Percentiles rank a stretch among this genome's conserved stretches.
Evolutionary conservation across 495 filamentous ascomycete genomes (phyloP).

Genomic region (Penicillium dipodomyicola): DNA sequence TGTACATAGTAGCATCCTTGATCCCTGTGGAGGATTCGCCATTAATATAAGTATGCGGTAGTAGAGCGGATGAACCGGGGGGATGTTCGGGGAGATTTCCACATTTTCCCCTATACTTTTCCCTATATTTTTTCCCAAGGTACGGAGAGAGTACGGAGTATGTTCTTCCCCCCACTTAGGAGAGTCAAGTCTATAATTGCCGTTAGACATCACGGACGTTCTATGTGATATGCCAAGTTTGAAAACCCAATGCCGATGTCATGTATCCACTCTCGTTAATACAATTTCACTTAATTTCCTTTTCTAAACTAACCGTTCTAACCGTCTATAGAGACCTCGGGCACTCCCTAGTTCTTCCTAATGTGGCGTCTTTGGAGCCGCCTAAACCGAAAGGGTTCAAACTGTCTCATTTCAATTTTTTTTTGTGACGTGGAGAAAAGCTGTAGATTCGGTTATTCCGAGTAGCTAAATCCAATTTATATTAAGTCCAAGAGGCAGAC

Average conservation of each 20-base stretch:
- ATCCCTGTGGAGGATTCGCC: conserved; percentile 12
- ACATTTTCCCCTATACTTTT: not conserved
- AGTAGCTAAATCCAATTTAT: conserved; percentile 7
- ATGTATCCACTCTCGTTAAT: conserved; percentile 1
- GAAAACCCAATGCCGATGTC: conserved; percentile 8
- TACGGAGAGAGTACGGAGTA: too few species aligned
- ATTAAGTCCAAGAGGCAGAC: conserved; percentile 10
- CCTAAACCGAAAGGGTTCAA: not conserved
- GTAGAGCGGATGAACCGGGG: conserved; percentile 18
- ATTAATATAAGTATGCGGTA: conserved; percentile 24
- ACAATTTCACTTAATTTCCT: not conserved
- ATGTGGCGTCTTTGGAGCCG: conserved; percentile 16
- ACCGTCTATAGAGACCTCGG: not conserved
- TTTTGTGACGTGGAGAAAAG: not conserved
- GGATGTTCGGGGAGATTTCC: not conserved
- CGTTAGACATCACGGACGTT: not conserved
- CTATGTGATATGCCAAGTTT: conserved; percentile 1
- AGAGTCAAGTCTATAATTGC: not conserved
- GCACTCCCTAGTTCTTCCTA: not conserved
- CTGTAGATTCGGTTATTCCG: conserved; percentile 15
- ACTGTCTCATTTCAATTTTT: conserved; percentile 2
- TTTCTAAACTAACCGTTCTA: not conserved
- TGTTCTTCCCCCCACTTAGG: not conserved
- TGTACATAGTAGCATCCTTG: not conserved
- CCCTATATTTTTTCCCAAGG: not conserved